Base-by-base conservation (phyloP, 163 green algal genomes). In the Chlamydomonas reinhardtii region DNA sequence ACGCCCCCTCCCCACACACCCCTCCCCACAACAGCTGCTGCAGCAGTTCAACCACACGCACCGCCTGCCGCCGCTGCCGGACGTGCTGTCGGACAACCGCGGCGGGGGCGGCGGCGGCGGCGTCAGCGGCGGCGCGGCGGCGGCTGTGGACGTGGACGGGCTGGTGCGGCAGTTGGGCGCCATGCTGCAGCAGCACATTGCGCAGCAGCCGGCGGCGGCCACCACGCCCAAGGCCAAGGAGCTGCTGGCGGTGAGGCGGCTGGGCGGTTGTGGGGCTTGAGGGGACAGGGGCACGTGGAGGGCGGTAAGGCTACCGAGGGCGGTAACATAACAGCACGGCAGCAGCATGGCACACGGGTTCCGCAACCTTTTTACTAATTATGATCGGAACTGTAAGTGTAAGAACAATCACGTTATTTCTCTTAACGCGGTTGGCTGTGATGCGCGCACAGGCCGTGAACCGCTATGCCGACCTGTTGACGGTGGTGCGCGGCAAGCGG, bases 401-500 rank as follows among this genome's bases (percentile, higher is more conserved):
- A n/a, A n/a, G n/a, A n/a, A n/a, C n/a, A n/a, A n/a, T n/a, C n/a
- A n/a, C n/a, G n/a, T n/a, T n/a, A n/a, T n/a, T n/a, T n/a, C n/a
- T n/a, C n/a, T n/a, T 25, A 64, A 25, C 8, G 39, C 8, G 39
- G 5, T 5, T 48, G 39, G 39, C 39, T 48, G 39, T 48, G 39
- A n/a, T n/a, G n/a, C n/a, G n/a, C 24, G 5, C 66, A 1, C 82
- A 92, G 87, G 90, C 83, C 25, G 83, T 91, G 11, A 78, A 84
- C 32, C 82, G 83, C 32, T 96, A 97, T 76, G 91, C 93, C 68
- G 77, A 92, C 61, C 86, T 98, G 83, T 84, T 93, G 34, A 61
- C 83, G 17, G 66, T 98, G 68, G 76, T 98, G 48, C 76, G 89
- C 9, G 96, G 95, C 27, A 92, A 96, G 74, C 85, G 87, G n/a